Percentiles rank a stretch among this genome's conserved stretches.
Evolutionary conservation across 1,284 basidiomycete species (phyloP).

Genomic region (Malassezia yamatoensis): DNA sequence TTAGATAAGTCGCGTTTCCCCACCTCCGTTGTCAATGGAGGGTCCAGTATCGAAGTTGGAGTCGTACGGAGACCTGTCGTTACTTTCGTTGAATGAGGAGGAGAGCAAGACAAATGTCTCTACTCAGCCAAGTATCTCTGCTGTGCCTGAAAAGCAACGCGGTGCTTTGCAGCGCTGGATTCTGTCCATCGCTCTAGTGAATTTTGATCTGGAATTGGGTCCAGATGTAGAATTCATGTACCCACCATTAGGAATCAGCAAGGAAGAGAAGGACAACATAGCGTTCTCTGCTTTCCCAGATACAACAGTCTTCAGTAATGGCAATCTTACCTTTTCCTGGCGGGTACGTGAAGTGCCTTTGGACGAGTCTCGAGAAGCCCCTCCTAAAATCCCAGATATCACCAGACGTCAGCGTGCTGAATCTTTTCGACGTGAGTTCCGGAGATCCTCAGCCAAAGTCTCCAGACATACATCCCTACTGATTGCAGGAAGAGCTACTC

Average conservation of each 20-base stretch:
- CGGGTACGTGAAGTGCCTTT: conserved; percentile 42
- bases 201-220: conserved; percentile 53
- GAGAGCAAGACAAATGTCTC: not conserved
- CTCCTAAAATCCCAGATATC: conserved; percentile 27
- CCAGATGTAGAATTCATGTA: conserved; percentile 67
- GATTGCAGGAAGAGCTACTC: not conserved
- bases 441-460: not conserved
- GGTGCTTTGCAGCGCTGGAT: conserved; percentile 45
- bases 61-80: conserved; percentile 12
- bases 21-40: not conserved
- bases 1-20: conserved; percentile 5
- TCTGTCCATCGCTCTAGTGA: conserved; percentile 42
- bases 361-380: conserved; percentile 22
- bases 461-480: conserved; percentile 1
- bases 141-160: conserved; percentile 9
- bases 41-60: not conserved
- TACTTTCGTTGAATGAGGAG: conserved; percentile 5
- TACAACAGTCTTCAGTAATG: conserved; percentile 52
- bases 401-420: not conserved
- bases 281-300: conserved; percentile 93
- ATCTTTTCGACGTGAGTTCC: not conserved
- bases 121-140: not conserved
- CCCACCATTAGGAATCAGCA: conserved; percentile 58
- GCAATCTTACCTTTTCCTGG: conserved; percentile 39
- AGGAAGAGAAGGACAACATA: conserved; percentile 67